These are phyloP conservation scores for Solanum okadae DNA, from an alignment of 257 asterid species.

Conservation along the genomic window DNA sequence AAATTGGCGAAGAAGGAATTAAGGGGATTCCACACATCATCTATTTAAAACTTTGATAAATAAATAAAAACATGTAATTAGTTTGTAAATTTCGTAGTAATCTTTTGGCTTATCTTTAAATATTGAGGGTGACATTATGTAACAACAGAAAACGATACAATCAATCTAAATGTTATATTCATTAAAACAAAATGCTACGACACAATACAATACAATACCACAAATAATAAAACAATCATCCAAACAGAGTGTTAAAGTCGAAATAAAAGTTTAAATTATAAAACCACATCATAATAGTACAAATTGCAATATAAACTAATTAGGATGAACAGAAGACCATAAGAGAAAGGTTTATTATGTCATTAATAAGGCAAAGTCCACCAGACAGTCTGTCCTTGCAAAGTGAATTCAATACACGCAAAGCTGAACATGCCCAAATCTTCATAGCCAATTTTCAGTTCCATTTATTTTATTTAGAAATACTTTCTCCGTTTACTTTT, in stretches of 20 bases:
- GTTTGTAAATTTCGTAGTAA: background rate
- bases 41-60: background rate
- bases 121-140: too few relatives aligned
- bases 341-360: background rate
- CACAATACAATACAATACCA: background rate
- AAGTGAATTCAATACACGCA: background rate
- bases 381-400: background rate
- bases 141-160: too few relatives aligned
- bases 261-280: background rate
- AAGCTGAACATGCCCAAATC: constrained; percentile 15
- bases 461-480: background rate
- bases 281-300: background rate
- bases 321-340: background rate
- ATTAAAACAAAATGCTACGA: too few relatives aligned
- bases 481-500: too few relatives aligned
- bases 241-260: background rate
- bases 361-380: background rate
- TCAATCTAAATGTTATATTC: too few relatives aligned
- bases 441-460: background rate
- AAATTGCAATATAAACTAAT: background rate
- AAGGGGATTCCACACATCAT: background rate
- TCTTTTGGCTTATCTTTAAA: background rate
- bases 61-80: too few relatives aligned
- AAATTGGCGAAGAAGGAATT: background rate
- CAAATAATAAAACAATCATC: too few relatives aligned